Evolutionary conservation across 352 stramenopile genomes (phyloP), one percentile per base, ranked within the genome.

Genomic region (Globisporangium iwayamae): DNA sequence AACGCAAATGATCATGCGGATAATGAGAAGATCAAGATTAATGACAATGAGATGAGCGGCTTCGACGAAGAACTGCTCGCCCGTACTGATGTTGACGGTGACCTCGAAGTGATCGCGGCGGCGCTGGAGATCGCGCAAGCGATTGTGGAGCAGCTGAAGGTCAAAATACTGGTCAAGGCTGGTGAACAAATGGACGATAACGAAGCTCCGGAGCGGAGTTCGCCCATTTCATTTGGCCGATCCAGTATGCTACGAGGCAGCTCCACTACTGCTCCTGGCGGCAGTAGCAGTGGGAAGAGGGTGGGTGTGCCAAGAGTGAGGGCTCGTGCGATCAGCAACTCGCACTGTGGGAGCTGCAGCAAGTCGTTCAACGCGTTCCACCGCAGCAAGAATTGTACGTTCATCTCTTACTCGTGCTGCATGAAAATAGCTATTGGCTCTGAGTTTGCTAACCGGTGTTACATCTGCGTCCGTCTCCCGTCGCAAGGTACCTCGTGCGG

Each of bases 301-400:
- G 57, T 73, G 0, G 81, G 81, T 16, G 63, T 85, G 10, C 83
- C 83, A 3, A 62, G 72, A 13, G 69, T 81, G 36, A 65, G 62
- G n/a, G 83, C 81, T 9, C 73, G 64, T 1, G 28, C 63, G 10
- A 66, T 74, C 14, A 63, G 45, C 8, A 76, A 76, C 28, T 60
- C 74, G 14, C 66, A 75, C 3, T 93, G 84, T 55, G 70, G 43
- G 34, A 72, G 75, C 38, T 93, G 84, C 65, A 67, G 62, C 30
- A 85, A 85, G 45, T 91, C 74, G 32, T 91, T 93, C 60, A 84
- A 77, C 39, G 70, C 84, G 4, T 93, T 93, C 62, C 75, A 90
- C 56, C 84, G 83, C 30, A 83, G 78, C 46, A 76, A 74, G 47
- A 75, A 84, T 45, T 93, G 84, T 69, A 62, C 67, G 18, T 66